phyloP scores from a whole-genome alignment of 2,329 filamentous ascomycete species.

The Calycina herbarum region DNA sequence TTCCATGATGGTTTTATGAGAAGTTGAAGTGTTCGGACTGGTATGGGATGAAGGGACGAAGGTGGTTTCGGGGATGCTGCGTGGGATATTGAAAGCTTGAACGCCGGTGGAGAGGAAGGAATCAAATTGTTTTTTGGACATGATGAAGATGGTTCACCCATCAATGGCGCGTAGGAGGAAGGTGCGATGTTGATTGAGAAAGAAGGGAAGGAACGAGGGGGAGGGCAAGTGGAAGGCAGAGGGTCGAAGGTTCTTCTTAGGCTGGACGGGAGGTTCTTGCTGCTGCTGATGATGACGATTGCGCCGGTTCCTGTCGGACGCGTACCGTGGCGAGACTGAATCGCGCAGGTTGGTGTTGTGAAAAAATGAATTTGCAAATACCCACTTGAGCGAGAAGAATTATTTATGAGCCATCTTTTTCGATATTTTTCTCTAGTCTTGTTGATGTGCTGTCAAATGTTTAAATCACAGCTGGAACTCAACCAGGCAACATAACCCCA shows the following conservation, averaged over 20 bases:
- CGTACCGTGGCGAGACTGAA: background rate
- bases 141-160: conserved; percentile 3
- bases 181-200: background rate
- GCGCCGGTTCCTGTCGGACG: background rate
- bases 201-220: background rate
- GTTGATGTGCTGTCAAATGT: conserved; percentile 3
- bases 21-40: conserved; percentile 6
- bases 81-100: conserved; percentile 22
- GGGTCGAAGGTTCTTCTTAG: conserved; percentile 3
- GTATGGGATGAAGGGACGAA: conserved; percentile 20
- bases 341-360: too few species aligned
- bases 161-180: conserved; percentile 20
- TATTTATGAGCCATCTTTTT: conserved; percentile 4
- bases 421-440: background rate
- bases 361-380: background rate
- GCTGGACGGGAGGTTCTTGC: background rate
- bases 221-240: background rate
- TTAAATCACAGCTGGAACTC: background rate
- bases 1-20: conserved; percentile 20
- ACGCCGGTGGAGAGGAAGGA: conserved; percentile 35
- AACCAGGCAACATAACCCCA: background rate
- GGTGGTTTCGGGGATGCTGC: conserved; percentile 25
- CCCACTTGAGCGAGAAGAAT: background rate
- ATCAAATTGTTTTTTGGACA: conserved; percentile 25
- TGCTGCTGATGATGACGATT: background rate